These are phyloP conservation scores for Raphanus hybrid DNA, from an alignment of 441 rosid species.

Conservation along the genomic window DNA sequence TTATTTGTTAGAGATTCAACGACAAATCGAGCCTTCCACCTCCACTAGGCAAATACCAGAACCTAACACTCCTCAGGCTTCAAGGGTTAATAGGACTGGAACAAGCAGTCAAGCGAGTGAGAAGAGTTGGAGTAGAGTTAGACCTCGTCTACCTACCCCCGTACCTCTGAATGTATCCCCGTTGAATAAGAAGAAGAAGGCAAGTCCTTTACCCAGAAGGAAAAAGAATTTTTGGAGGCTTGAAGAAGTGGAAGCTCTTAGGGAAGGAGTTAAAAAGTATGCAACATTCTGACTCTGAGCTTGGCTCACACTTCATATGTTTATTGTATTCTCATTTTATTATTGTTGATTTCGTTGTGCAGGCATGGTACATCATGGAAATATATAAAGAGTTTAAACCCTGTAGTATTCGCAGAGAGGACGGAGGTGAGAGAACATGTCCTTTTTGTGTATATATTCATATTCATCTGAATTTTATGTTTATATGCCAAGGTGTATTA, in stretches of 20 bases:
- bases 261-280: constrained; percentile 42
- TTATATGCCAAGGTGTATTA: constrained; percentile 4
- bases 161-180: constrained; percentile 33
- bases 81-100: constrained; percentile 16
- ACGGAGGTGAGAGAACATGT: constrained; percentile 30
- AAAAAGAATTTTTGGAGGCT: constrained; percentile 32
- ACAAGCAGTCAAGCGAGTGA: constrained; percentile 13
- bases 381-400: constrained; percentile 36
- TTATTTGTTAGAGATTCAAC: constrained; percentile 27
- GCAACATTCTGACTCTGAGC: not conserved
- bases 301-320: constrained; percentile 2
- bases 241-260: constrained; percentile 42
- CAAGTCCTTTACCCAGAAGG: constrained; percentile 17
- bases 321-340: not conserved
- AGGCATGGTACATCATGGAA: constrained; percentile 40
- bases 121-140: constrained; percentile 17
- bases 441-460: not conserved
- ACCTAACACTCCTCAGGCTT: constrained; percentile 32
- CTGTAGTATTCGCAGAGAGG: constrained; percentile 32
- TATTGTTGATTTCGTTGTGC: constrained; percentile 18
- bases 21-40: constrained; percentile 1
- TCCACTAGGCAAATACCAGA: constrained; percentile 9
- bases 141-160: constrained; percentile 27
- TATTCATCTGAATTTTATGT: not conserved
- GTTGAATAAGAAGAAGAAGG: constrained; percentile 8